These are phyloP conservation scores for Gossypium turneri DNA, from an alignment of 345 rosid genomes.

Conservation along the genomic window DNA sequence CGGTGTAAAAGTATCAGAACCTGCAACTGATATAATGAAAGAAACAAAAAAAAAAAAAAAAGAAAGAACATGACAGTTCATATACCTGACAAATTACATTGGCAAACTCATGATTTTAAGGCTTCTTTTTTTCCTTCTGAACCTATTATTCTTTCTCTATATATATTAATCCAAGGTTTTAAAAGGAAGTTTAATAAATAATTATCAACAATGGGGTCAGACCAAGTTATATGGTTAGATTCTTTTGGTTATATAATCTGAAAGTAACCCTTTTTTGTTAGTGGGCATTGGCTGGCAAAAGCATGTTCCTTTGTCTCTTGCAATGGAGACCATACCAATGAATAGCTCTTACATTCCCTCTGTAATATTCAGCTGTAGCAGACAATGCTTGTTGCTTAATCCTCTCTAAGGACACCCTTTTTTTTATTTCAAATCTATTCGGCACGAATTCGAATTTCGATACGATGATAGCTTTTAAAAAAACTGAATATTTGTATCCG, in stretches of 20 bases:
- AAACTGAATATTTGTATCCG: too few relatives aligned
- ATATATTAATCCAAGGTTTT: too few relatives aligned
- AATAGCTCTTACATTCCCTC: background rate
- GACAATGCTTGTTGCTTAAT: background rate
- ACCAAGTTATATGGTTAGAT: background rate
- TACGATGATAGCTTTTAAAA: too few relatives aligned
- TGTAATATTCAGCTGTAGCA: background rate
- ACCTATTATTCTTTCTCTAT: too few relatives aligned
- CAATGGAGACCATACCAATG: background rate
- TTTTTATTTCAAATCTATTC: too few relatives aligned
- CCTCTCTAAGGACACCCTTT: background rate
- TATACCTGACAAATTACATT: background rate
- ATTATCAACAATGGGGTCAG: background rate
- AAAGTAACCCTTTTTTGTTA: background rate
- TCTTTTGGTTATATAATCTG: background rate
- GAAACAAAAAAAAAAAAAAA: background rate
- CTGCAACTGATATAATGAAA: background rate
- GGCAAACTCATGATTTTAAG: background rate
- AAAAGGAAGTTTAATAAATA: too few relatives aligned
- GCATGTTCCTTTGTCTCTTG: constrained; percentile 9
- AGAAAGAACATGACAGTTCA: background rate
- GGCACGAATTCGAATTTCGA: too few relatives aligned
- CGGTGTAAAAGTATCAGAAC: background rate
- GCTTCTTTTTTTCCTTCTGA: too few relatives aligned
- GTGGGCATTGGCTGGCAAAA: background rate